A percentile compares a stretch with the other conserved stretches of the same genome.
These are phyloP conservation scores for Metschnikowia henanensis DNA, from an alignment of 805 yeast genomes.

Conservation along the genomic window DNA sequence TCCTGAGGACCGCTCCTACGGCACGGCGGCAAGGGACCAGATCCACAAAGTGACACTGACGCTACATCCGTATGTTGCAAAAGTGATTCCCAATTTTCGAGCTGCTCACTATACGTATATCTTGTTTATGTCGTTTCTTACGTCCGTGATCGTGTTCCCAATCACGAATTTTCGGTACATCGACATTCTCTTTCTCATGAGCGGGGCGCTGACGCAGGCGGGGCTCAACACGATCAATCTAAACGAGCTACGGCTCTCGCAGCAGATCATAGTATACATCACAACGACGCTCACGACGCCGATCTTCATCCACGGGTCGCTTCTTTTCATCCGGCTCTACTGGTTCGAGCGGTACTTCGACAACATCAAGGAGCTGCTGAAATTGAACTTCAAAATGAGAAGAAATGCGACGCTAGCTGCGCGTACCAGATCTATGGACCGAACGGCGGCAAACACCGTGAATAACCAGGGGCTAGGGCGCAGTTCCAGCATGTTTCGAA, in stretches of 20 bases:
- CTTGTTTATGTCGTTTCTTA: conserved; percentile 53
- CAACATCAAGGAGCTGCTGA: conserved; percentile 76
- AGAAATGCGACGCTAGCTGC: conserved; percentile 73
- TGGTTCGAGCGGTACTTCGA: conserved; percentile 91
- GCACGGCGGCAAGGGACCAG: conserved; percentile 6
- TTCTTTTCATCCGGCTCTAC: conserved; percentile 76
- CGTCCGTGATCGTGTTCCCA: conserved; percentile 80
- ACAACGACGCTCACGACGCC: conserved; percentile 75
- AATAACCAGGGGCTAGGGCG: conserved; percentile 31
- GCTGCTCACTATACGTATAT: conserved; percentile 78
- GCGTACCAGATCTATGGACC: conserved; percentile 34
- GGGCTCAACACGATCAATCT: conserved; percentile 82
- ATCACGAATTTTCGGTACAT: conserved; percentile 63
- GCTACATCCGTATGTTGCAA: conserved; percentile 42
- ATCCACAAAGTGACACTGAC: conserved; percentile 36
- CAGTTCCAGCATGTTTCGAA: not conserved
- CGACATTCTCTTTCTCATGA: conserved; percentile 75
- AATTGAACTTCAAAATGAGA: conserved; percentile 76
- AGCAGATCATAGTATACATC: conserved; percentile 72
- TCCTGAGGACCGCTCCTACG: conserved; percentile 7
- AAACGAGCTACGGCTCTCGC: conserved; percentile 66
- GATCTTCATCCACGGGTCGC: conserved; percentile 77
- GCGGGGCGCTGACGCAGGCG: conserved; percentile 86
- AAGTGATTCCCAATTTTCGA: conserved; percentile 52
- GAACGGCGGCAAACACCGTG: conserved; percentile 30